These are phyloP conservation scores for Xylariaceae sp. DNA, from an alignment of 2,329 filamentous ascomycete species.

Conservation along the genomic window DNA sequence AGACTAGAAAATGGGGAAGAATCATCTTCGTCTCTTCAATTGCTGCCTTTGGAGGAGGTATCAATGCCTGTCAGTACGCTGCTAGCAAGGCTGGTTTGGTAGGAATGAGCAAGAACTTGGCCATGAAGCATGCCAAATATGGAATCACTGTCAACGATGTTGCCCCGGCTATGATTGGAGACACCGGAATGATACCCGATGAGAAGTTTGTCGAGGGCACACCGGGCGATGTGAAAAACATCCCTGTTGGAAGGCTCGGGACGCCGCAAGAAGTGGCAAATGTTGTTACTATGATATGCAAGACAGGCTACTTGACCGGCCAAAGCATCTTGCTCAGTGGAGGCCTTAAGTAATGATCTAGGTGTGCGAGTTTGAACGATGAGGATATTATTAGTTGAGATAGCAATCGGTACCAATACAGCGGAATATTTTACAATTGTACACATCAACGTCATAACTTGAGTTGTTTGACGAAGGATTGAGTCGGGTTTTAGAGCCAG, in stretches of 20 bases:
- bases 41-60: constrained; percentile 63
- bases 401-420: neutral
- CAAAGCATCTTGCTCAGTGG: constrained; percentile 58
- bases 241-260: constrained; percentile 61
- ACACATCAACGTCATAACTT: neutral
- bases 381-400: neutral
- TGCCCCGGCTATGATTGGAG: constrained; percentile 70
- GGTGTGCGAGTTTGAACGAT: neutral
- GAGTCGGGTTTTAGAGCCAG: no score
- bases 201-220: constrained; percentile 53
- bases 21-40: constrained; percentile 68
- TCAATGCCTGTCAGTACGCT: constrained; percentile 65
- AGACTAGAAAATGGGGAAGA: constrained; percentile 61
- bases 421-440: neutral
- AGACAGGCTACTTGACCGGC: constrained; percentile 63
- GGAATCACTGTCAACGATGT: constrained; percentile 70
- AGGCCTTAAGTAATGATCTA: constrained; percentile 47
- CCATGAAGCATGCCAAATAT: constrained; percentile 58
- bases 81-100: constrained; percentile 65
- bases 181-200: constrained; percentile 64
- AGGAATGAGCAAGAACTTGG: constrained; percentile 67
- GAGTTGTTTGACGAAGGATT: no score
- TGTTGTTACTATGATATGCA: constrained; percentile 61
- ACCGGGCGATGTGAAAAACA: constrained; percentile 60
- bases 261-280: constrained; percentile 63